Percentiles rank a stretch among this genome's conserved stretches.
phyloP scores from a whole-genome alignment of 495 filamentous ascomycete genomes.

The Stereocaulon alpinum region DNA sequence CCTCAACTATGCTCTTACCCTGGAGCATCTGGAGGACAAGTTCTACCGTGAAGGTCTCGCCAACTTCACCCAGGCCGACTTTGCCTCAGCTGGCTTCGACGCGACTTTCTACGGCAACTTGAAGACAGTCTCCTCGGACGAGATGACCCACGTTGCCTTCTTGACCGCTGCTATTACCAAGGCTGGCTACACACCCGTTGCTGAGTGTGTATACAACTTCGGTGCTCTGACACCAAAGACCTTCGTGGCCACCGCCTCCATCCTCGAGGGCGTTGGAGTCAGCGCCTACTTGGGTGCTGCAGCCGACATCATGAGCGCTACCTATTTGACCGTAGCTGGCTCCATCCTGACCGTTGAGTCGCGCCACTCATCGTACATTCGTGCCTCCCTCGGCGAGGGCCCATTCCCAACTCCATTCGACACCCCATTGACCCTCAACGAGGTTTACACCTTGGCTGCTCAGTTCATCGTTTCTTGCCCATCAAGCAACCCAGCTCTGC shows the following conservation, averaged over 20 bases:
- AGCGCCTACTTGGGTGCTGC: conserved; percentile 54
- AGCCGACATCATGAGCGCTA: conserved; percentile 41
- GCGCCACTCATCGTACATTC: conserved; percentile 50
- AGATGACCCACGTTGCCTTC: conserved; percentile 48
- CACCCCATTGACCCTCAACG: conserved; percentile 43
- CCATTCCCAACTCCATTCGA: conserved; percentile 51
- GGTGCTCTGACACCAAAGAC: conserved; percentile 33
- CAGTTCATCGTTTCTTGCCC: conserved; percentile 52
- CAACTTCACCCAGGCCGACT: conserved; percentile 43
- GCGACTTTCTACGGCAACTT: conserved; percentile 38
- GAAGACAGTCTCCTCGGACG: conserved; percentile 41
- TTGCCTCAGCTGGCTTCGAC: conserved; percentile 41
- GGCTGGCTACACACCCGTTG: conserved; percentile 38
- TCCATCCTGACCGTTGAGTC: conserved; percentile 54
- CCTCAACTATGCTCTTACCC: conserved; percentile 30
- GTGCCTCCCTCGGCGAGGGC: conserved; percentile 35
- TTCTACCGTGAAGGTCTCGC: conserved; percentile 47
- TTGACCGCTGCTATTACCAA: conserved; percentile 41
- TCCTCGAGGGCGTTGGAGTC: conserved; percentile 50
- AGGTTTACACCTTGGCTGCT: conserved; percentile 52
- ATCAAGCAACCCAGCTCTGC: conserved; percentile 38
- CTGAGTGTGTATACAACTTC: conserved; percentile 48
- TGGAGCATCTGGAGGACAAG: conserved; percentile 35
- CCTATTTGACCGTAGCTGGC: conserved; percentile 48
- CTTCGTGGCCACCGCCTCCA: conserved; percentile 42